phyloP scores from a whole-genome alignment of 140 eudicot species.

The Bidens hawaiensis region DNA sequence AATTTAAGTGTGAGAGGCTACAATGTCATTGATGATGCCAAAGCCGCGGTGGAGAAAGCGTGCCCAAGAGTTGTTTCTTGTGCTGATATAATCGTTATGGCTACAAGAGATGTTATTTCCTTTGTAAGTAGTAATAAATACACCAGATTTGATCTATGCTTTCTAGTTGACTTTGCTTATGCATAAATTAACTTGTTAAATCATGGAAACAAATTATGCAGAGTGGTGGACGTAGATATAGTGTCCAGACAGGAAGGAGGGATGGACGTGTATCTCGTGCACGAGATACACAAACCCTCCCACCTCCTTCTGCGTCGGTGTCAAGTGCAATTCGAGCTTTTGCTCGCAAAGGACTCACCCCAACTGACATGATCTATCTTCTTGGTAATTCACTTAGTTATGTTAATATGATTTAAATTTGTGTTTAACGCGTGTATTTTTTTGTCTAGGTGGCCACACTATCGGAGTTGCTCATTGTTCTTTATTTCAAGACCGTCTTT shows the following conservation, averaged over 20 bases:
- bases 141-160: not conserved
- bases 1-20: constrained; percentile 44
- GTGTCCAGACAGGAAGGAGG: constrained; percentile 61
- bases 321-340: constrained; percentile 34
- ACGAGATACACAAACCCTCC: constrained; percentile 36
- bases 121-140: constrained; percentile 28
- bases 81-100: constrained; percentile 58
- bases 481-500: constrained; percentile 50
- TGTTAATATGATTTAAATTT: not conserved
- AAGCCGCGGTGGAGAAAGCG: constrained; percentile 36
- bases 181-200: not conserved
- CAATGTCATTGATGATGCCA: constrained; percentile 44
- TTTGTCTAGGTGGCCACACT: constrained; percentile 60
- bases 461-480: constrained; percentile 68
- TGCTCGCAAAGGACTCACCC: constrained; percentile 36
- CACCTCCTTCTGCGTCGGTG: constrained; percentile 48
- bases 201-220: constrained; percentile 1
- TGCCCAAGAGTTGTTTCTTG: constrained; percentile 67
- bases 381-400: constrained; percentile 34
- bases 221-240: constrained; percentile 62
- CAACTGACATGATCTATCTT: constrained; percentile 56
- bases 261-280: constrained; percentile 64
- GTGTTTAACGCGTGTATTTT: not conserved
- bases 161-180: not conserved
- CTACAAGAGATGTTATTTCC: constrained; percentile 51